phyloP scores from a whole-genome alignment of 106 monocot species.

The Dendrobium officinale region DNA sequence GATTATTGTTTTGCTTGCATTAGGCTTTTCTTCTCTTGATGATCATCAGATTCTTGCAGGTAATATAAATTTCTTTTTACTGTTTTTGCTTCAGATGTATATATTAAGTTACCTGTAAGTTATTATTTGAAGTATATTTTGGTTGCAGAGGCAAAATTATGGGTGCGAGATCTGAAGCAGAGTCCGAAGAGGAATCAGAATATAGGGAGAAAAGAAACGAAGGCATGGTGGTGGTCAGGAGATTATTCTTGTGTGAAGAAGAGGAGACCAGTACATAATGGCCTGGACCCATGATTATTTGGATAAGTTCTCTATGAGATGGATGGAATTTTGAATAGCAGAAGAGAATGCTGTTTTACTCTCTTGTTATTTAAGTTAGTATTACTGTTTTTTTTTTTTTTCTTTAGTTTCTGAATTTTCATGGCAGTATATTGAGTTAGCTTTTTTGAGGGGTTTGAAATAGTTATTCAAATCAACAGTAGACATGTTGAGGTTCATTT shows the following conservation, averaged over 20 bases:
- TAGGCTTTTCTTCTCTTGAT: conserved; percentile 7
- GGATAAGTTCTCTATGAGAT: background rate
- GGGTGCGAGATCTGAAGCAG: background rate
- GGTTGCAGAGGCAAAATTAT: background rate
- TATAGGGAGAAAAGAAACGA: conserved; percentile 6
- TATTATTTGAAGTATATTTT: background rate
- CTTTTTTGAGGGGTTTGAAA: too few relatives aligned
- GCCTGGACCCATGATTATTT: conserved; percentile 21
- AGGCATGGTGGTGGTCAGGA: conserved; percentile 18
- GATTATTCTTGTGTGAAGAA: conserved; percentile 23
- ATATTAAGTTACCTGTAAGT: background rate
- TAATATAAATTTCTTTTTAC: conserved; percentile 2
- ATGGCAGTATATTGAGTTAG: too few relatives aligned
- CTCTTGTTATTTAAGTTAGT: too few relatives aligned
- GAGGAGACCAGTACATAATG: conserved; percentile 23
- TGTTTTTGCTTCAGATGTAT: background rate
- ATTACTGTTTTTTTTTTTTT: too few relatives aligned
- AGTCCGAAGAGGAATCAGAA: background rate
- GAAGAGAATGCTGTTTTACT: too few relatives aligned
- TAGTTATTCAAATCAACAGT: too few relatives aligned
- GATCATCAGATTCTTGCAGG: conserved; percentile 16
- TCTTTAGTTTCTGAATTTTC: too few relatives aligned
- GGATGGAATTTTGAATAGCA: too few relatives aligned
- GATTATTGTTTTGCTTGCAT: conserved; percentile 1
- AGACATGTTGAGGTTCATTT: too few relatives aligned